Percentiles rank a stretch among this genome's conserved stretches.
phyloP scores from a whole-genome alignment of 345 rosid species.

The Raphanus raphanistrum region DNA sequence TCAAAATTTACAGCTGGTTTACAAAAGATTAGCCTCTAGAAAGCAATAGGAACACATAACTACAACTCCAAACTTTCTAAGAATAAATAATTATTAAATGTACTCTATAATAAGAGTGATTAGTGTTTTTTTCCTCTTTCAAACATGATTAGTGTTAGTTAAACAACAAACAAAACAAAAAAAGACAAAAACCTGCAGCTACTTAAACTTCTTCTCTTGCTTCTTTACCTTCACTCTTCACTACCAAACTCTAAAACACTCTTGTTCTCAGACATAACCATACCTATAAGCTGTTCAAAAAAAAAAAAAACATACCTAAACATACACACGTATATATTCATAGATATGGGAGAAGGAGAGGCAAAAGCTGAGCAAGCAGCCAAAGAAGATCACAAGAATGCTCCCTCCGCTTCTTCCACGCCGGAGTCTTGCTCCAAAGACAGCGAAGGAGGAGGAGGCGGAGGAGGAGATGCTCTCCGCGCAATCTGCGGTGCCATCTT shows the following conservation, averaged over 20 bases:
- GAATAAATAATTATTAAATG: background rate
- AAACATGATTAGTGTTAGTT: background rate
- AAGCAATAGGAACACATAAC: background rate
- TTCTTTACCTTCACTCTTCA: slow-evolving; percentile 36
- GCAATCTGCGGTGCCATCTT: slow-evolving; percentile 30
- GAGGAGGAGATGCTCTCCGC: slow-evolving; percentile 16
- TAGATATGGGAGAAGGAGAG: slow-evolving; percentile 40
- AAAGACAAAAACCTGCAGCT: slow-evolving; percentile 24
- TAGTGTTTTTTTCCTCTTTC: background rate
- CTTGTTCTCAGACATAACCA: background rate
- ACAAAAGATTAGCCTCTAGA: slow-evolving; percentile 1
- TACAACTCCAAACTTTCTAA: slow-evolving; percentile 22
- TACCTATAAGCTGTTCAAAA: background rate
- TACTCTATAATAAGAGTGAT: background rate
- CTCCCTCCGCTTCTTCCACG: slow-evolving; percentile 37
- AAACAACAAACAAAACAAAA: slow-evolving; percentile 1
- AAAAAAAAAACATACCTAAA: background rate
- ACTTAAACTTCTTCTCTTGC: slow-evolving; percentile 4
- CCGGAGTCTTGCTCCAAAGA: slow-evolving; percentile 42
- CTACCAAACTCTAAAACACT: slow-evolving; percentile 15
- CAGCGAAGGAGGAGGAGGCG: slow-evolving; percentile 1
- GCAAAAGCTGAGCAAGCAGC: slow-evolving; percentile 4
- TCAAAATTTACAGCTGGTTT: background rate
- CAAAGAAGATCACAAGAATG: slow-evolving; percentile 20
- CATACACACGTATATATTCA: background rate